Percentiles rank a stretch among this genome's conserved stretches.
phyloP scores from a whole-genome alignment of 2,329 filamentous ascomycete species.

The Fusarium goolgardi region DNA sequence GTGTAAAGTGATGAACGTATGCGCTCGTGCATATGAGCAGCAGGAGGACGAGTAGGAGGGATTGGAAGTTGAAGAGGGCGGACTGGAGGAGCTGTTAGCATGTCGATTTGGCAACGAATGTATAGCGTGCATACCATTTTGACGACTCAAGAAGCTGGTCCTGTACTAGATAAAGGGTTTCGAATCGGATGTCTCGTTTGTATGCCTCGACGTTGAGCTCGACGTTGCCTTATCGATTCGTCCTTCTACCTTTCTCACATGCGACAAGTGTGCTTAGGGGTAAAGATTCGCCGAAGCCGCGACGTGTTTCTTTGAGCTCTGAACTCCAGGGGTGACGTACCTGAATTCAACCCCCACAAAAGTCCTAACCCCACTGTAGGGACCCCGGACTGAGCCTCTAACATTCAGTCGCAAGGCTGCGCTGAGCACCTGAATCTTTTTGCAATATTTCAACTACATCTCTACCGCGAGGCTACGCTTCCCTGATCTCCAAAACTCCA shows the following conservation, averaged over 20 bases:
- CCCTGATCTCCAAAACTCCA: background rate
- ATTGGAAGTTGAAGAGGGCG: conserved; percentile 99
- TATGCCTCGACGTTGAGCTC: background rate
- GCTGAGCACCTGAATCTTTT: conserved; percentile 25
- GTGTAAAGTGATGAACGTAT: conserved; percentile 91
- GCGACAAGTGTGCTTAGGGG: conserved; percentile 51
- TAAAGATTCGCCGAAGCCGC: conserved; percentile 55
- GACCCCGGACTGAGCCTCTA: conserved; percentile 33
- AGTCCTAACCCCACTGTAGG: conserved; percentile 33
- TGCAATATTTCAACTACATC: conserved; percentile 35
- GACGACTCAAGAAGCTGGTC: conserved; percentile 1
- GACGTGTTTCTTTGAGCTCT: conserved; percentile 8
- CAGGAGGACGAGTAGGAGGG: conserved; percentile 91
- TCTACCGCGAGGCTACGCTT: conserved; percentile 34
- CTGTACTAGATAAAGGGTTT: background rate
- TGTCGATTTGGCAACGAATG: background rate
- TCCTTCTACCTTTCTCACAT: conserved; percentile 34
- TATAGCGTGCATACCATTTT: conserved; percentile 46
- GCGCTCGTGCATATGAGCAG: conserved; percentile 96
- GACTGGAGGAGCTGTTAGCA: conserved; percentile 66
- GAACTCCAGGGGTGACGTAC: conserved; percentile 35
- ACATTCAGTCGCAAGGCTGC: conserved; percentile 29
- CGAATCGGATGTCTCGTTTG: background rate
- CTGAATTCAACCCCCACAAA: conserved; percentile 40
- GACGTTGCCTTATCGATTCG: conserved; percentile 19